These are phyloP conservation scores for Phytopythium boreale DNA, from an alignment of 352 stramenopile species.

Conservation along the genomic window DNA sequence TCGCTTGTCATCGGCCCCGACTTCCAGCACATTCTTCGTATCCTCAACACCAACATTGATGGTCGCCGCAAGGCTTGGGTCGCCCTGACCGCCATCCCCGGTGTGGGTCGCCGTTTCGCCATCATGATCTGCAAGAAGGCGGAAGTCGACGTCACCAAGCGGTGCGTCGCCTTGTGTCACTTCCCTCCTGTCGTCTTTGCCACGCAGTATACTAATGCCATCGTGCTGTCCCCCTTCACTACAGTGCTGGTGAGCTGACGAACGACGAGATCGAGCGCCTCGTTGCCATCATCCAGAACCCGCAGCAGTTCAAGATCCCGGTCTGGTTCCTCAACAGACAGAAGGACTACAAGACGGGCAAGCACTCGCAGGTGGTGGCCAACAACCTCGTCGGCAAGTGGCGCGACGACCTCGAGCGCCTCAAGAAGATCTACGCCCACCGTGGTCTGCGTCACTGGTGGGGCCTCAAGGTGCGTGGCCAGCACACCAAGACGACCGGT, in stretches of 20 bases:
- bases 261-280: conserved; percentile 99
- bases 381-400: conserved; percentile 99
- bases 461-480: conserved; percentile 98
- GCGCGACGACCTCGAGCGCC: conserved; percentile 98
- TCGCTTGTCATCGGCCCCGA: conserved; percentile 93
- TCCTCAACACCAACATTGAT: conserved; percentile 99
- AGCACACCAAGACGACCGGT: conserved; percentile 99
- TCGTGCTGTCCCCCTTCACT: background rate
- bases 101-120: conserved; percentile 83
- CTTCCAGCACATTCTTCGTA: conserved; percentile 99
- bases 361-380: conserved; percentile 98
- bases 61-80: conserved; percentile 94
- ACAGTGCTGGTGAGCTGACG: conserved; percentile 95
- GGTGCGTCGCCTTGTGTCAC: conserved; percentile 26
- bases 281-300: conserved; percentile 99
- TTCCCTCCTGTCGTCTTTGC: background rate
- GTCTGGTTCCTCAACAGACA: conserved; percentile 99
- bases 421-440: conserved; percentile 99
- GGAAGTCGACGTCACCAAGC: conserved; percentile 98
- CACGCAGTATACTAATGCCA: background rate
- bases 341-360: conserved; percentile 99
- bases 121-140: conserved; percentile 99
- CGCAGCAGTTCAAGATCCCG: conserved; percentile 99
- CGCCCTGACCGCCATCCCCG: conserved; percentile 81
- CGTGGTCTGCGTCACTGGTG: conserved; percentile 99